Base-by-base conservation (phyloP, 2,329 filamentous ascomycete species). In the Pseudopithomyces chartarum region DNA sequence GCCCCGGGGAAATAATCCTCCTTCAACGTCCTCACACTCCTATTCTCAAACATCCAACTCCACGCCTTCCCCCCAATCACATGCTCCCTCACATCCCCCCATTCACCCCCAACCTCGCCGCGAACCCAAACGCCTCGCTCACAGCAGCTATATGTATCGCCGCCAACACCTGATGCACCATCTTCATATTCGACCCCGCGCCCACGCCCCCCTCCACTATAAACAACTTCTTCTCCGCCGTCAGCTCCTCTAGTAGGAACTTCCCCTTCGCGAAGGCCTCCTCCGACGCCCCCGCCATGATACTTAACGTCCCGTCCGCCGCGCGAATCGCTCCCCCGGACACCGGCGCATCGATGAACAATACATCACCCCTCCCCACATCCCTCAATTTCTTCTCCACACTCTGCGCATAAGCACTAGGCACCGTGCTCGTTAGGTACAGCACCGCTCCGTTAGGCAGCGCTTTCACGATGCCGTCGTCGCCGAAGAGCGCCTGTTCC, bases 281-380 rank as follows among this genome's bases (percentile, higher is more conserved):
- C 1, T 84, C 80, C 0, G 83, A 78, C 0, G 82, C 88, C 1
- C 87, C 86, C 0, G 88, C 88, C 84, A 93, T 91, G 69, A 93
- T 92, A 6, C 88, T 90, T 40, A 92, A 77, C 0, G 89, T 90
- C 3, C 90, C 90, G 47, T 89, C 84, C 0, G 87, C 88, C 1
- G 89, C 89, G 33, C 89, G 82, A 10, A 83, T 80, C 0, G 87
- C 85, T 1, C 90, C 90, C 0, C 90, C 90, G 0, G 88, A 91
- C 0, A 92, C 90, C 0, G 90, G 90, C 20, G 84, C 83, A 73
- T 92, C 90, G 49, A 93, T 82, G 50, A 92, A 82, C 48, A 81
- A 78, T 29, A 92, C 81, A 67, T 92, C 90, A 2, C 75, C 71
- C 6, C 89, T 80, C 11, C 84, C 84, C 32, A 80, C 74, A 10